Conservation (phyloP, 192 early-diverging fungal genomes). For the Neocallimastix lanati region DNA sequence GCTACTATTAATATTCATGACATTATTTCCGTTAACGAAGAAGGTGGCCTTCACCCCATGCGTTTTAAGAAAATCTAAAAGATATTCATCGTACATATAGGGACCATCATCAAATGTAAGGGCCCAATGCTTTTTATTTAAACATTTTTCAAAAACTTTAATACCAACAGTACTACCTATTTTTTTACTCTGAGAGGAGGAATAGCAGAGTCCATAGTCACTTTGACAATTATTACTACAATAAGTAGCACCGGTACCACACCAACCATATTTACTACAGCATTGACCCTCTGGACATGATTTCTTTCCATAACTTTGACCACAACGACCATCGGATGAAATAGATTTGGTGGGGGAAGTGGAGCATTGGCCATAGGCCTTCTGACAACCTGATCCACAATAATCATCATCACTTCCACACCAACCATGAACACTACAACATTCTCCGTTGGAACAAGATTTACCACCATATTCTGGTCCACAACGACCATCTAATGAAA, state of each 20-base stretch:
- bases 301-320: background rate
- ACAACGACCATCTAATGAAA: too few relatives aligned
- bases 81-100: slow-evolving; percentile 1
- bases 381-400: too few relatives aligned
- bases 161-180: slow-evolving; percentile 5
- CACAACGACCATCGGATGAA: background rate
- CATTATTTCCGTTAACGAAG: slow-evolving; percentile 48
- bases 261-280: background rate
- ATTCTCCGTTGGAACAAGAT: too few relatives aligned
- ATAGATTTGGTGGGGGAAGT: too few relatives aligned
- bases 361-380: too few relatives aligned
- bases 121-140: slow-evolving; percentile 19
- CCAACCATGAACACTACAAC: too few relatives aligned
- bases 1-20: slow-evolving; percentile 4
- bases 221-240: slow-evolving; percentile 2
- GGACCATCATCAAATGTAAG: slow-evolving; percentile 51
- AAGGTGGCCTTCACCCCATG: slow-evolving; percentile 32
- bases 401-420: too few relatives aligned
- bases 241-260: background rate
- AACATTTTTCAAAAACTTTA: slow-evolving; percentile 7
- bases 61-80: slow-evolving; percentile 9
- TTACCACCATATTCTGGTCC: too few relatives aligned
- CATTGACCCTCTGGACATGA: background rate
- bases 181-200: too few relatives aligned
- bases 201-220: background rate